A percentile compares a stretch with the other conserved stretches of the same genome.
Evolutionary conservation across 1,284 basidiomycete genomes (phyloP).

Genomic region (Sparassis latifolia): DNA sequence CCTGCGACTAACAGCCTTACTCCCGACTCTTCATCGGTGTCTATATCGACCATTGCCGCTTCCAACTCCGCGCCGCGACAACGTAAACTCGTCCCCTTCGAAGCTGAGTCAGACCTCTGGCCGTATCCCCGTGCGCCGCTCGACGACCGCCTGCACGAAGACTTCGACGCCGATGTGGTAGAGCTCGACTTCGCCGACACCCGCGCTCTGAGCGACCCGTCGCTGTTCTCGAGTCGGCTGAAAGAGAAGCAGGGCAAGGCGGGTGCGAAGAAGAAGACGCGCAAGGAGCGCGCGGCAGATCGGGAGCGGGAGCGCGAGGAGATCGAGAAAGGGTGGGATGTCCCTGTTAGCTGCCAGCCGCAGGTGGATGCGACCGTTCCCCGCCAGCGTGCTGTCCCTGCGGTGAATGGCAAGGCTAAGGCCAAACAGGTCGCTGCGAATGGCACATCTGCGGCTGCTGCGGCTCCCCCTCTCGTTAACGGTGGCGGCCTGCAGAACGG

Average conservation of each 20-base stretch:
- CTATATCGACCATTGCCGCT: conserved; percentile 8
- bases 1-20: conserved; percentile 9
- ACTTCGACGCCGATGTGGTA: conserved; percentile 42
- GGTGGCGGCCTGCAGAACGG: background rate
- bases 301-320: conserved; percentile 42
- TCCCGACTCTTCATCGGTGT: conserved; percentile 6
- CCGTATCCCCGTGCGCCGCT: conserved; percentile 49
- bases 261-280: conserved; percentile 25
- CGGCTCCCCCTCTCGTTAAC: background rate
- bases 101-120: conserved; percentile 56
- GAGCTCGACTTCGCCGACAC: conserved; percentile 69
- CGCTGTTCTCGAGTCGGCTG: conserved; percentile 36
- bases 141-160: conserved; percentile 25
- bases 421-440: conserved; percentile 5
- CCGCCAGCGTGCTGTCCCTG: conserved; percentile 6
- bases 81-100: conserved; percentile 45
- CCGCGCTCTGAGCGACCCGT: conserved; percentile 57
- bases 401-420: conserved; percentile 4
- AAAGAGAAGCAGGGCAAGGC: conserved; percentile 27
- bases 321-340: conserved; percentile 58
- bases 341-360: conserved; percentile 25
- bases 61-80: conserved; percentile 8
- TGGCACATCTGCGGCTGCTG: background rate
- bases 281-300: conserved; percentile 32
- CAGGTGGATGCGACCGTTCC: conserved; percentile 11